These are phyloP conservation scores for Cyberlindnera veronae DNA, from an alignment of 805 yeast species.

Conservation along the genomic window DNA sequence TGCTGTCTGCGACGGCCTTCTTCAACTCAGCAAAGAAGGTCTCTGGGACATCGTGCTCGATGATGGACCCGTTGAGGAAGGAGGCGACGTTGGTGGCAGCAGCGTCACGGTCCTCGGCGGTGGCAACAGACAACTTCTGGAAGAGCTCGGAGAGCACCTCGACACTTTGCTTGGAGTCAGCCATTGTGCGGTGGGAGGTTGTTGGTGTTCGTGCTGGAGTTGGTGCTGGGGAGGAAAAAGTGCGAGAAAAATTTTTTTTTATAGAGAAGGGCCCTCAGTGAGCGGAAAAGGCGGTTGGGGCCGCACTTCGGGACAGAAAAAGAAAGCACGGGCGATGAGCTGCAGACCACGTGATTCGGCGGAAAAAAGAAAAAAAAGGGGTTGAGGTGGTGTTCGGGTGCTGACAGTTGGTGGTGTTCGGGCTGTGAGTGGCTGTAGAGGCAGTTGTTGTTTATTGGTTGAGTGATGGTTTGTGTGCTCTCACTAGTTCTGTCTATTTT, in stretches of 20 bases:
- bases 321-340: no score
- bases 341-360: no score
- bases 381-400: no score
- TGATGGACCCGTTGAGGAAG: conserved; percentile 93
- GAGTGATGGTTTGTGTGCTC: no score
- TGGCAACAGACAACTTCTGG: conserved; percentile 86
- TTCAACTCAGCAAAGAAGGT: conserved; percentile 77
- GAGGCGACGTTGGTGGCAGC: conserved; percentile 89
- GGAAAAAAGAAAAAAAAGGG: no score
- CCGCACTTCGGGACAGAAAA: no score
- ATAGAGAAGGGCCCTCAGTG: conserved; percentile 5
- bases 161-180: conserved; percentile 46
- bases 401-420: no score
- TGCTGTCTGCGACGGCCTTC: conserved; percentile 77
- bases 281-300: not conserved
- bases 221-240: no score
- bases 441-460: no score
- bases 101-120: conserved; percentile 74
- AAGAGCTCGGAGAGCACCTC: conserved; percentile 91
- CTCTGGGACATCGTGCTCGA: conserved; percentile 97
- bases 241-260: conserved; percentile 21
- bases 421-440: no score
- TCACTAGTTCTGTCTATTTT: no score
- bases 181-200: conserved; percentile 34
- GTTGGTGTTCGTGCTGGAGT: no score